These are phyloP conservation scores for Elymus sibiricus DNA, from an alignment of 176 grass and related monocot genomes.

Conservation along the genomic window DNA sequence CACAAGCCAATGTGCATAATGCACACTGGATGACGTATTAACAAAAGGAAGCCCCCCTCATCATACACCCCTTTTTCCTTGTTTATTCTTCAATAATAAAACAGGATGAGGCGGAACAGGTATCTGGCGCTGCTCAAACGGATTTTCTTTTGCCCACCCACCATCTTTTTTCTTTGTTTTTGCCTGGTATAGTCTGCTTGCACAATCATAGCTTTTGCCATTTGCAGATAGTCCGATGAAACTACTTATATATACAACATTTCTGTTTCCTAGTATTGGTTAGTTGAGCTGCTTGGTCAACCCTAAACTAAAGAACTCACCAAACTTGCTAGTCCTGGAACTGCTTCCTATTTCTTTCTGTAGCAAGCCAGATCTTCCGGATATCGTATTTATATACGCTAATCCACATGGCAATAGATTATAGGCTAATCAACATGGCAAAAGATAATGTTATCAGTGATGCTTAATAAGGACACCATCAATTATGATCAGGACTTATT, in stretches of 20 bases:
- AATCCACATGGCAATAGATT: slow-evolving; percentile 22
- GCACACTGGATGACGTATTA: slow-evolving; percentile 17
- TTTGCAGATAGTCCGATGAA: slow-evolving; percentile 9
- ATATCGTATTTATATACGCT: slow-evolving; percentile 34
- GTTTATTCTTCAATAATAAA: slow-evolving; percentile 26
- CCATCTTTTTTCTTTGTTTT: slow-evolving; percentile 14
- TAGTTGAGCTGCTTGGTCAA: slow-evolving; percentile 45
- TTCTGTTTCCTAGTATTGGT: slow-evolving; percentile 12
- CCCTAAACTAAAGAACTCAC: slow-evolving; percentile 41
- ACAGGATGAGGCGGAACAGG: background rate
- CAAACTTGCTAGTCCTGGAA: slow-evolving; percentile 33
- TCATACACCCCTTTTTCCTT: slow-evolving; percentile 28
- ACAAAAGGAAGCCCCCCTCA: background rate
- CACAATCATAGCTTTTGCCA: slow-evolving; percentile 36
- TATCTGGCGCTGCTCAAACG: slow-evolving; percentile 21
- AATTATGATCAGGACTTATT: slow-evolving; percentile 5
- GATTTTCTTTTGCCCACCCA: slow-evolving; percentile 43
- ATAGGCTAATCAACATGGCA: slow-evolving; percentile 10
- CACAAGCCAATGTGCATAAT: slow-evolving; percentile 23
- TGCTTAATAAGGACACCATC: slow-evolving; percentile 31
- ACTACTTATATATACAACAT: slow-evolving; percentile 8
- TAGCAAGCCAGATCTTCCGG: slow-evolving; percentile 19
- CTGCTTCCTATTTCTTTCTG: slow-evolving; percentile 14
- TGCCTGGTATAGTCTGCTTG: slow-evolving; percentile 8
- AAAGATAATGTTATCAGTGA: slow-evolving; percentile 15